Base-by-base conservation (phyloP, 139 green algal species). In the Edaphochlamys debaryana region DNA sequence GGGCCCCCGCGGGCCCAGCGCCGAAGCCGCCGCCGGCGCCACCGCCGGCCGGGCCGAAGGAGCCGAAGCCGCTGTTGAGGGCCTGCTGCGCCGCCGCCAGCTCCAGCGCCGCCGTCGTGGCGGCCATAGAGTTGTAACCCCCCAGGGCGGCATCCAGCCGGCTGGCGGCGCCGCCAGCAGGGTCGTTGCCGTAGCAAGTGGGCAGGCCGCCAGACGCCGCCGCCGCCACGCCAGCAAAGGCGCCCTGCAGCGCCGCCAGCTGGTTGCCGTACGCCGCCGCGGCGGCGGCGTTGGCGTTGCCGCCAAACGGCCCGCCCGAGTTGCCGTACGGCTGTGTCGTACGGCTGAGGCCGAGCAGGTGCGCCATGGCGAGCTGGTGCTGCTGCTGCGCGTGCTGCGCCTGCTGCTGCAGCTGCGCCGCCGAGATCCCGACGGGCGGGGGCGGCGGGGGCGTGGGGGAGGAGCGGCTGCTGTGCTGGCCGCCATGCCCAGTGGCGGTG, bases 81-180 rank as follows among this genome's bases (percentile, higher is more conserved):
- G 67, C 67, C 67, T 81, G 75, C 60, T 81, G 75, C 30, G 75
- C 75, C 25, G 75, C 60, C 8, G 75, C 75, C 17, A 81, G 38
- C 75, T 81, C 75, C 23, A 81, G 36, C 29, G 75, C 75, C 9
- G 75, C 75, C 4, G 60, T 69, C 11, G 56, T 79, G 4, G 52
- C 56, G 27, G 56, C 56, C 36, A 60, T 70, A 48, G 34, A 29
- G 58, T 29, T 25, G 75, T 6, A 60, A 41, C 37, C 15, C 15
- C n/a, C 20, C 60, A 63, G 63, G 38, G 29, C 0, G 17, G 75
- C 19, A 1, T 56, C 58, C 11, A 63, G 38, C 4, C n/a, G n/a
- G 19, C 54, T 56, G 29, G 38, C 73, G 4, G 56, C 56, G 15
- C 36, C 56, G 23, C 37, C n/a, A n/a, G n/a, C n/a, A n/a, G n/a